Evolutionary conservation across 192 early-diverging fungal species (phyloP).

Genomic region (Linnemannia elongata): DNA sequence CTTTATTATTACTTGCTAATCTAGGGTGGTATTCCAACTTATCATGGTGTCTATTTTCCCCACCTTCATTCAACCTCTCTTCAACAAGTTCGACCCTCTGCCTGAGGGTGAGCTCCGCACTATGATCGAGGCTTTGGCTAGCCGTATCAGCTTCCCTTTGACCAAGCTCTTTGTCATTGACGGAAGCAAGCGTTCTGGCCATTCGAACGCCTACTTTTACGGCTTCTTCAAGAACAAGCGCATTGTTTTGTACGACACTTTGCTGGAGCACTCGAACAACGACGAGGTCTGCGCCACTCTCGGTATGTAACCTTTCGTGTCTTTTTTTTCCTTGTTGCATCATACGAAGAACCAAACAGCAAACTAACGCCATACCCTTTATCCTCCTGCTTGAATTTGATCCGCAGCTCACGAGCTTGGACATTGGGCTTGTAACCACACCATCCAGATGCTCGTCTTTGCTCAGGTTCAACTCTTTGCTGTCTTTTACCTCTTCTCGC

Average conservation of each 20-base stretch:
- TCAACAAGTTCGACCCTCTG: slow-evolving; percentile 95
- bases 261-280: slow-evolving; percentile 84
- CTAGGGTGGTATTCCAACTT: slow-evolving; percentile 76
- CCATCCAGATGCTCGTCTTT: slow-evolving; percentile 79
- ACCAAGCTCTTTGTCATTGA: slow-evolving; percentile 97
- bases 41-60: slow-evolving; percentile 88
- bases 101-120: slow-evolving; percentile 83
- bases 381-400: not conserved
- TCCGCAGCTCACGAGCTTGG: slow-evolving; percentile 91
- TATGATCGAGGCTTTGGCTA: slow-evolving; percentile 86
- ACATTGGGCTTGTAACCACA: slow-evolving; percentile 93
- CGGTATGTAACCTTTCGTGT: slow-evolving; percentile 63
- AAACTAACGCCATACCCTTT: not conserved
- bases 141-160: slow-evolving; percentile 88
- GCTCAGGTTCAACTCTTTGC: slow-evolving; percentile 83
- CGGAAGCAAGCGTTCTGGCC: slow-evolving; percentile 89
- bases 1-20: not conserved
- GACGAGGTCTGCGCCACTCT: slow-evolving; percentile 95
- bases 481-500: slow-evolving; percentile 84
- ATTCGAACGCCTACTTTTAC: slow-evolving; percentile 97
- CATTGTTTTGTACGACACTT: slow-evolving; percentile 95
- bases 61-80: slow-evolving; percentile 97
- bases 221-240: slow-evolving; percentile 98
- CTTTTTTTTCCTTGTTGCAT: not conserved
- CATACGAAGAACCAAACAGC: too few species aligned